A percentile compares a stretch with the other conserved stretches of the same genome.
phyloP scores from a whole-genome alignment of 139 green algal species.

The Klebsormidium nitens region DNA sequence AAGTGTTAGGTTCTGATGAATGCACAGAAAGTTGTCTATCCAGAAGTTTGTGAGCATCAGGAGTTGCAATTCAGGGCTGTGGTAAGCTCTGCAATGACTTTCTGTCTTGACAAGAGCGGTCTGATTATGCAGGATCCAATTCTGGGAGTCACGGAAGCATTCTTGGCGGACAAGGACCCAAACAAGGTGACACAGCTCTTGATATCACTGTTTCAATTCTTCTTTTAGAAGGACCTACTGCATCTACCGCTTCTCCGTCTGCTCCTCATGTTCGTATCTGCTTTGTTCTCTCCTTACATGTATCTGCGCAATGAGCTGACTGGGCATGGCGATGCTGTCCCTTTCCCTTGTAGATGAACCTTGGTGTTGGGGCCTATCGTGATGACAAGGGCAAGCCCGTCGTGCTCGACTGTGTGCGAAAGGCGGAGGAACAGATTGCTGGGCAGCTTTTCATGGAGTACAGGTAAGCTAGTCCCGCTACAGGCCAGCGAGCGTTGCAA shows the following conservation, averaged over 20 bases:
- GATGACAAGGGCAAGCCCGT: slow-evolving; percentile 49
- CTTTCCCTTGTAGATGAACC: slow-evolving; percentile 81
- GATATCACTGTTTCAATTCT: not conserved
- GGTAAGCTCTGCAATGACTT: too few relatives aligned
- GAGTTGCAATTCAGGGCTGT: too few relatives aligned
- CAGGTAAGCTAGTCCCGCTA: too few relatives aligned
- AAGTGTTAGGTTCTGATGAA: too few relatives aligned
- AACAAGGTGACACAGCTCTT: slow-evolving; percentile 66
- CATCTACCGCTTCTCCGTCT: slow-evolving; percentile 57
- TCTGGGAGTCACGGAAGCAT: slow-evolving; percentile 61
- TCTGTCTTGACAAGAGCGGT: too few relatives aligned
- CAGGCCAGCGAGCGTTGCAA: not conserved
- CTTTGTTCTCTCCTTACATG: not conserved
- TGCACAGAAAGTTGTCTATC: too few relatives aligned
- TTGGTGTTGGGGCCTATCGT: slow-evolving; percentile 63
- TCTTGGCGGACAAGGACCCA: slow-evolving; percentile 62
- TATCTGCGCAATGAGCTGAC: not conserved
- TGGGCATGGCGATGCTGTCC: slow-evolving; percentile 54
- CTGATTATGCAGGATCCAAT: slow-evolving; percentile 70
- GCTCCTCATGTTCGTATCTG: not conserved
- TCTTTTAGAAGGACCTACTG: slow-evolving; percentile 65
- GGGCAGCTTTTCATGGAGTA: slow-evolving; percentile 77
- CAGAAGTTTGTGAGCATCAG: too few relatives aligned
- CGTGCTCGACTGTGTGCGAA: slow-evolving; percentile 73
- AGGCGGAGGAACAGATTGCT: slow-evolving; percentile 67